Conservation (phyloP, 208 protist species). For the Leptomonas seymouri region DNA sequence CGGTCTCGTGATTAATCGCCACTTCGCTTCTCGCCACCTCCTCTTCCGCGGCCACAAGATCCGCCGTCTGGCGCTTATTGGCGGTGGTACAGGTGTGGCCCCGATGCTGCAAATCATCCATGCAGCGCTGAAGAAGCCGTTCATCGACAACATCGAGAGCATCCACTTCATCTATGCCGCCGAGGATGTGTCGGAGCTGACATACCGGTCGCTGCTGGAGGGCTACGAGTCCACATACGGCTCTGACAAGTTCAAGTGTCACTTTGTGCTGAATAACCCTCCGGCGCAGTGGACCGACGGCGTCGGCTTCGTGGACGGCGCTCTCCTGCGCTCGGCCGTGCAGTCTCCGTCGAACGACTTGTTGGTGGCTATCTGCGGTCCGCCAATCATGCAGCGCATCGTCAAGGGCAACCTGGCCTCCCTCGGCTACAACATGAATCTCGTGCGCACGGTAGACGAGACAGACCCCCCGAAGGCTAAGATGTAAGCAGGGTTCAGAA, state of each 20-base stretch:
- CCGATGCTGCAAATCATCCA: constrained; percentile 93
- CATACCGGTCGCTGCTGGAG: constrained; percentile 55
- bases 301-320: constrained; percentile 63
- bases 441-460: constrained; percentile 53
- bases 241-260: constrained; percentile 56
- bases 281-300: constrained; percentile 67
- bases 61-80: constrained; percentile 65
- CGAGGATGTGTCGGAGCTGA: constrained; percentile 64
- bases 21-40: constrained; percentile 45
- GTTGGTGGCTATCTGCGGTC: constrained; percentile 77
- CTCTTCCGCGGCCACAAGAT: constrained; percentile 70
- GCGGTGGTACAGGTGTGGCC: constrained; percentile 89
- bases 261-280: constrained; percentile 72
- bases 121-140: constrained; percentile 75
- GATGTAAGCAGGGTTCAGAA: constrained; percentile 30
- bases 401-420: constrained; percentile 41
- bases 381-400: constrained; percentile 69
- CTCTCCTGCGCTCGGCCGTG: constrained; percentile 50
- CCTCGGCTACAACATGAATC: constrained; percentile 58
- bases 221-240: constrained; percentile 49
- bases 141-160: constrained; percentile 54
- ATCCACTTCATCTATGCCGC: constrained; percentile 75
- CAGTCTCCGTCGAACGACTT: constrained; percentile 64
- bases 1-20: constrained; percentile 54
- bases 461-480: constrained; percentile 37